A percentile compares a stretch with the other conserved stretches of the same genome.
These are phyloP conservation scores for Psilocybe subaeruginosa DNA, from an alignment of 768 basidiomycete species.

Conservation along the genomic window DNA sequence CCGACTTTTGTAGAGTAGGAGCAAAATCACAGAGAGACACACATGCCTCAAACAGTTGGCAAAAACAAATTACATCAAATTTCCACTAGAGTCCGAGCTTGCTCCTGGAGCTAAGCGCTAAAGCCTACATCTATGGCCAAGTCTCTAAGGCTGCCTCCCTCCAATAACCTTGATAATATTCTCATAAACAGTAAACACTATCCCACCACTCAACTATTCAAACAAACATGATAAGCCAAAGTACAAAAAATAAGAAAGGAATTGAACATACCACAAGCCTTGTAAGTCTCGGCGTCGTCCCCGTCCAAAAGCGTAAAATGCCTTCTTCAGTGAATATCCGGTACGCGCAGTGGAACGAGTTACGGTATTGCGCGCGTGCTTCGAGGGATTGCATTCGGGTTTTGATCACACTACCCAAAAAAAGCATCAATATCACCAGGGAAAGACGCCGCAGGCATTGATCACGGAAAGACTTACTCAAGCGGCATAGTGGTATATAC, in stretches of 20 bases:
- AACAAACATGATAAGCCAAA: too few relatives aligned
- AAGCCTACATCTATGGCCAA: too few relatives aligned
- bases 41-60: too few relatives aligned
- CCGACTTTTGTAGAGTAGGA: too few relatives aligned
- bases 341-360: constrained; percentile 95
- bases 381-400: constrained; percentile 96
- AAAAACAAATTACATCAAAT: too few relatives aligned
- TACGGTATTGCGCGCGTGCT: constrained; percentile 83
- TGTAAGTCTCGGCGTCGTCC: constrained; percentile 88
- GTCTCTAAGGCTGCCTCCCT: neutral
- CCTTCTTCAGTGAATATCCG: constrained; percentile 95
- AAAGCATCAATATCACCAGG: too few relatives aligned
- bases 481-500: constrained; percentile 91
- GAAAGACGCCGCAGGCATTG: neutral
- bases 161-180: constrained; percentile 60
- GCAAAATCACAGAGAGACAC: too few relatives aligned
- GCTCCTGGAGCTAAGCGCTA: too few relatives aligned
- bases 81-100: too few relatives aligned
- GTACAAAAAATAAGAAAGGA: neutral
- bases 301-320: constrained; percentile 91
- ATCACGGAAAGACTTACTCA: constrained; percentile 50
- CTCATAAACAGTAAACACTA: constrained; percentile 93
- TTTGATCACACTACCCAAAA: constrained; percentile 82
- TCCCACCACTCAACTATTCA: constrained; percentile 83
- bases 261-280: constrained; percentile 72